These are phyloP conservation scores for Kernera saxatilis DNA, from an alignment of 345 rosid species.

Conservation along the genomic window DNA sequence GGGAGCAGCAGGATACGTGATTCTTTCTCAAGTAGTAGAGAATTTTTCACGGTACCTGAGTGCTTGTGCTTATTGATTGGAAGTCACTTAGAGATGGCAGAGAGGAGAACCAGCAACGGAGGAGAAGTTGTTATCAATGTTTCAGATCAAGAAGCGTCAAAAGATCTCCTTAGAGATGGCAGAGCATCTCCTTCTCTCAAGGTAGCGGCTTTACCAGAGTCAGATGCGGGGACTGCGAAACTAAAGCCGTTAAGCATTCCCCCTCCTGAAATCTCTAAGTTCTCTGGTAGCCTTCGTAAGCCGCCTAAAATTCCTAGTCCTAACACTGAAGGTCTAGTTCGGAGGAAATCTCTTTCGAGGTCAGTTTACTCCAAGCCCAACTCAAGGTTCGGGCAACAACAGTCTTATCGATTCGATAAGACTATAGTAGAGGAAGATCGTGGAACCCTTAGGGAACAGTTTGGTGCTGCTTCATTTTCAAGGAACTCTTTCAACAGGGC, in stretches of 20 bases:
- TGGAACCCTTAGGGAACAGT: constrained; percentile 34
- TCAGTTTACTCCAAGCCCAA: constrained; percentile 68
- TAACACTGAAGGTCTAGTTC: constrained; percentile 31
- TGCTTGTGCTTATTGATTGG: neutral
- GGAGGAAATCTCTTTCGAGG: constrained; percentile 48
- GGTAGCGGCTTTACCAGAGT: neutral
- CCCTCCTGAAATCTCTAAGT: constrained; percentile 22
- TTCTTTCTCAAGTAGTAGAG: constrained; percentile 48
- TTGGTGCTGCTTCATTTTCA: constrained; percentile 33
- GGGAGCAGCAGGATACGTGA: constrained; percentile 56
- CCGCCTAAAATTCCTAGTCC: constrained; percentile 55
- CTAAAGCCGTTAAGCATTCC: constrained; percentile 13
- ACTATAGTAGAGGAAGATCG: constrained; percentile 36
- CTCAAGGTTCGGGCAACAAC: constrained; percentile 72
- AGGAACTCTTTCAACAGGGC: constrained; percentile 34
- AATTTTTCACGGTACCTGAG: neutral
- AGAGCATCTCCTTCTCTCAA: neutral
- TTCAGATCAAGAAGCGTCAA: constrained; percentile 19
- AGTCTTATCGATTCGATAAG: constrained; percentile 33
- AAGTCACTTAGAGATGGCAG: constrained; percentile 14
- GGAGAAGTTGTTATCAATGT: constrained; percentile 26
- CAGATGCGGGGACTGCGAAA: neutral
- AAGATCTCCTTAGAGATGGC: no score
- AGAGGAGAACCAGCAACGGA: constrained; percentile 13
- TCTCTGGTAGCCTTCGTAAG: constrained; percentile 40